A percentile compares a stretch with the other conserved stretches of the same genome.
Conservation (phyloP, 495 filamentous ascomycete genomes). For the Pyrenula aspistea region DNA sequence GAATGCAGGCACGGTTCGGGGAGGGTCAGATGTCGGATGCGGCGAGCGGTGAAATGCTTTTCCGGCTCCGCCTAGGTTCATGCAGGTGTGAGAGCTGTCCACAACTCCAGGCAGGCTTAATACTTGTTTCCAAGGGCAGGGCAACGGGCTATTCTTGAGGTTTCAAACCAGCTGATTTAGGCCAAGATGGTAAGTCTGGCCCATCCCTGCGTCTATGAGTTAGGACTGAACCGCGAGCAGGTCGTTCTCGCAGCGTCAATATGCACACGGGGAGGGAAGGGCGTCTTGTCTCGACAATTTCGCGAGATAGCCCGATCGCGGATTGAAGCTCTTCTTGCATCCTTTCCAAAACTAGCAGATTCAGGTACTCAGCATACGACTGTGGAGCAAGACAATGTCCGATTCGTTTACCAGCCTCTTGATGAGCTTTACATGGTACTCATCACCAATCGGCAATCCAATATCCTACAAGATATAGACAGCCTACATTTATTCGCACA, state of each 20-base stretch:
- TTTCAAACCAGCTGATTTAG: too few relatives aligned
- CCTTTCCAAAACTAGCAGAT: conserved; percentile 93
- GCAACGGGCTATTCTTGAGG: too few relatives aligned
- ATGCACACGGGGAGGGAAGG: conserved; percentile 95
- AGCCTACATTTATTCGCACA: conserved; percentile 95
- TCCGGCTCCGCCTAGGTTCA: conserved; percentile 16
- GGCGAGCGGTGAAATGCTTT: not conserved
- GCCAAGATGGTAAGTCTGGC: too few relatives aligned
- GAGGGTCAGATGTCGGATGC: not conserved
- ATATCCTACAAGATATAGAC: conserved; percentile 98
- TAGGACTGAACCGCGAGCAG: too few relatives aligned
- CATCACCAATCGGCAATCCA: conserved; percentile 98
- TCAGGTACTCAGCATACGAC: conserved; percentile 93
- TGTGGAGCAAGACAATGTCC: conserved; percentile 97
- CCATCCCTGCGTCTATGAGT: too few relatives aligned
- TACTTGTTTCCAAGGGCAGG: too few relatives aligned
- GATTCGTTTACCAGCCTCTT: conserved; percentile 96
- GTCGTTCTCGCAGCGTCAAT: conserved; percentile 98
- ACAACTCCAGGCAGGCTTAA: conserved; percentile 13
- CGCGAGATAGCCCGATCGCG: conserved; percentile 90
- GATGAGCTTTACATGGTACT: conserved; percentile 99
- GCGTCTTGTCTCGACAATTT: conserved; percentile 92
- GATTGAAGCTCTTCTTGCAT: conserved; percentile 90
- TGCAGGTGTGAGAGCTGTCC: conserved; percentile 9
- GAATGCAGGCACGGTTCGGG: too few relatives aligned